Evolutionary conservation across 495 filamentous ascomycete species (phyloP).

Genomic region (Acidomyces sp.): DNA sequence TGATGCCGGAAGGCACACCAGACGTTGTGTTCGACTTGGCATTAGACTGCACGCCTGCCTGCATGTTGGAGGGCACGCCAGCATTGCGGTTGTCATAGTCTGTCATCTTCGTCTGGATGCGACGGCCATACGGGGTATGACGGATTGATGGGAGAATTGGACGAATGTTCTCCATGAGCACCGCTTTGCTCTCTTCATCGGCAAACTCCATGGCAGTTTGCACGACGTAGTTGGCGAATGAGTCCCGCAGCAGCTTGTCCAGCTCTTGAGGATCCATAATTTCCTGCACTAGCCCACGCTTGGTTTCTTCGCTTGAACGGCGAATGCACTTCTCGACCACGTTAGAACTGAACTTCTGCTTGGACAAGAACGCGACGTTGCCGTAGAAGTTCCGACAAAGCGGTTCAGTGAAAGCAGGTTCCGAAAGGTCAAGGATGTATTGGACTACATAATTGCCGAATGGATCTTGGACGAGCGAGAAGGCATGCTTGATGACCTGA

Average conservation of each 20-base stretch:
- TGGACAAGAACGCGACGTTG: constrained; percentile 63
- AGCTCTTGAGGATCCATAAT: constrained; percentile 63
- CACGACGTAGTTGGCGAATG: constrained; percentile 92
- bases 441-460: constrained; percentile 98
- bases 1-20: no score
- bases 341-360: constrained; percentile 98
- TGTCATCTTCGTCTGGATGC: constrained; percentile 73
- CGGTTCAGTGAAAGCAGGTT: constrained; percentile 69
- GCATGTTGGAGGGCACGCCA: constrained; percentile 1
- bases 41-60: constrained; percentile 2
- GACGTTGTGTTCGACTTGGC: no score
- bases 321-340: constrained; percentile 96
- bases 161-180: constrained; percentile 68
- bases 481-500: constrained; percentile 71
- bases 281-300: constrained; percentile 72
- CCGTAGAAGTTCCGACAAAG: constrained; percentile 64
- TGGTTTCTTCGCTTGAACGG: constrained; percentile 52
- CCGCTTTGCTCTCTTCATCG: constrained; percentile 52
- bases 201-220: constrained; percentile 89
- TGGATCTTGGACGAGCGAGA: constrained; percentile 79
- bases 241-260: constrained; percentile 75
- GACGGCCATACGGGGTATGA: constrained; percentile 81
- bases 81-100: constrained; percentile 24
- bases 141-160: constrained; percentile 71
- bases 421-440: constrained; percentile 88